Percentiles rank a stretch among this genome's conserved stretches.
phyloP scores from a whole-genome alignment of 1,139 yeast species.

The Suhomyces wounanorum region DNA sequence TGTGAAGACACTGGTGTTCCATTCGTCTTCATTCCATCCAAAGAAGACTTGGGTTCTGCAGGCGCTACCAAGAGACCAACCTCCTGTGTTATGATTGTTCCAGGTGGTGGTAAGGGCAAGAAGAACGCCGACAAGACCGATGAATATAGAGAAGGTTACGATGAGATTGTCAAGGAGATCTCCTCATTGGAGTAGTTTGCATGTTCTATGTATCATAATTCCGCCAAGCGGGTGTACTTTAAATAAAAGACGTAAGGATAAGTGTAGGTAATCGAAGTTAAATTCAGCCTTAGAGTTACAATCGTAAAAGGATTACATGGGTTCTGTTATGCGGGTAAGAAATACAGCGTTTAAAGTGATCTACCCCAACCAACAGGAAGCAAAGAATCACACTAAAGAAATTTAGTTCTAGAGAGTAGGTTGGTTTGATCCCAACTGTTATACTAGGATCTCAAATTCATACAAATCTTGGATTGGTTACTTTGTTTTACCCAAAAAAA shows the following conservation, averaged over 20 bases:
- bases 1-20: conserved; percentile 95
- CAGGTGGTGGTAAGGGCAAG: conserved; percentile 89
- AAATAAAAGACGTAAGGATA: conserved; percentile 3
- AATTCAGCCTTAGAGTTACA: too few relatives aligned
- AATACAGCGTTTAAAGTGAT: too few relatives aligned
- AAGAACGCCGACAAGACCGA: conserved; percentile 78
- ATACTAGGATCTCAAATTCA: too few relatives aligned
- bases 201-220: conserved; percentile 8
- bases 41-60: conserved; percentile 97
- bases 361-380: too few relatives aligned
- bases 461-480: too few relatives aligned
- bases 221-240: conserved; percentile 9
- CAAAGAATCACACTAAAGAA: too few relatives aligned
- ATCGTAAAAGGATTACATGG: too few relatives aligned
- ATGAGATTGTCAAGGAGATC: conserved; percentile 93
- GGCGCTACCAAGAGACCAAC: conserved; percentile 99
- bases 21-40: conserved; percentile 89
- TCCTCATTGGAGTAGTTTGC: conserved; percentile 32
- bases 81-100: conserved; percentile 95
- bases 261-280: not conserved
- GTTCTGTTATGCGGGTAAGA: too few relatives aligned
- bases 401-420: too few relatives aligned
- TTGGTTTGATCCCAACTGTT: too few relatives aligned
- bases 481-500: too few relatives aligned
- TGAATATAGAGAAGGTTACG: conserved; percentile 90